A percentile compares a stretch with the other conserved stretches of the same genome.
These are phyloP conservation scores for Myxozyma mucilagina DNA, from an alignment of 805 yeast genomes.

Conservation along the genomic window DNA sequence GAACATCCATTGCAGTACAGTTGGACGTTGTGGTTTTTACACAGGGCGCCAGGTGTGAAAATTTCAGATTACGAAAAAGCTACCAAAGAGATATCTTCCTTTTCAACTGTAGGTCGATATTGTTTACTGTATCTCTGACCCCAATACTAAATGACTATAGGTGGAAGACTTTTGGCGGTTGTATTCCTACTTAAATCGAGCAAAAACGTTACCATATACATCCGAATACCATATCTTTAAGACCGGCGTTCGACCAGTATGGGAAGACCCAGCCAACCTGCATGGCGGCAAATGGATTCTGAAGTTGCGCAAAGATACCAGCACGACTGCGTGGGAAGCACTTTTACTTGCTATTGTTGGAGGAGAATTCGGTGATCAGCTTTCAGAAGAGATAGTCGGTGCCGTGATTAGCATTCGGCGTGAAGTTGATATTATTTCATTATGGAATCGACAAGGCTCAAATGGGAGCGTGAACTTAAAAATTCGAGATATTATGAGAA, in stretches of 20 bases:
- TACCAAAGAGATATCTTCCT: slow-evolving; percentile 86
- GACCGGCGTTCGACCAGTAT: slow-evolving; percentile 93
- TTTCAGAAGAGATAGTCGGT: slow-evolving; percentile 52
- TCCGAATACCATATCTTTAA: slow-evolving; percentile 96
- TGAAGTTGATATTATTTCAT: slow-evolving; percentile 54
- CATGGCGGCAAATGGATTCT: slow-evolving; percentile 94
- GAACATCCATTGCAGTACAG: slow-evolving; percentile 80
- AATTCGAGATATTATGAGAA: slow-evolving; percentile 32
- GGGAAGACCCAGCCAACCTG: slow-evolving; percentile 89
- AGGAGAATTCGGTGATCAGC: slow-evolving; percentile 46
- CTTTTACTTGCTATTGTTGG: slow-evolving; percentile 53
- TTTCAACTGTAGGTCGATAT: slow-evolving; percentile 51
- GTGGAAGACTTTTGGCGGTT: slow-evolving; percentile 99
- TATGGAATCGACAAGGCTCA: slow-evolving; percentile 55
- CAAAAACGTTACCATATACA: slow-evolving; percentile 81
- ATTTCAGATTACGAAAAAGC: slow-evolving; percentile 87
- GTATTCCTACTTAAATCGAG: slow-evolving; percentile 86
- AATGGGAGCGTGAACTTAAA: slow-evolving; percentile 38
- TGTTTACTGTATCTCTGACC: not conserved
- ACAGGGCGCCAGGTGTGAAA: slow-evolving; percentile 68
- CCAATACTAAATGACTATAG: not conserved
- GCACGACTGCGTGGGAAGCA: slow-evolving; percentile 41
- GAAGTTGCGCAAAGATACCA: slow-evolving; percentile 60
- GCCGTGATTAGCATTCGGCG: slow-evolving; percentile 58
- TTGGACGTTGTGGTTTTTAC: slow-evolving; percentile 98